These are phyloP conservation scores for Coffea canephora DNA, from an alignment of 257 asterid species.

Conservation along the genomic window DNA sequence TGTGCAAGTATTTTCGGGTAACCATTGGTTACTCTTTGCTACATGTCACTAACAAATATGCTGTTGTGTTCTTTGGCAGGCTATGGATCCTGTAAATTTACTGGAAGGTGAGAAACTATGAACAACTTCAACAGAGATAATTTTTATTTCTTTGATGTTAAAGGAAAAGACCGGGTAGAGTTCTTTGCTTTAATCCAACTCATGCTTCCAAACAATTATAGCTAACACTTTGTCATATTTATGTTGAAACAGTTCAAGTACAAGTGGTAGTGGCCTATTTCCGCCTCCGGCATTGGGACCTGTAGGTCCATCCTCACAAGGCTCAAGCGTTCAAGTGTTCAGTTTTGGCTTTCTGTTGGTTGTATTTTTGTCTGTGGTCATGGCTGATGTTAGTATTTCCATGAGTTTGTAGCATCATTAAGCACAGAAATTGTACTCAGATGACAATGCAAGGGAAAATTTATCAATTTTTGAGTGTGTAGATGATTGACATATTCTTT, in stretches of 20 bases:
- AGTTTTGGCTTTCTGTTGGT: conserved; percentile 30
- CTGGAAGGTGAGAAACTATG: conserved; percentile 60
- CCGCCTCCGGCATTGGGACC: conserved; percentile 70
- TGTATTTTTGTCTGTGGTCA: conserved; percentile 22
- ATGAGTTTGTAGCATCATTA: conserved; percentile 21
- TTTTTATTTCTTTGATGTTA: not conserved
- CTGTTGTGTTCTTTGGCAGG: conserved; percentile 44
- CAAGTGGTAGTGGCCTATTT: conserved; percentile 31
- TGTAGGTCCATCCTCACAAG: conserved; percentile 31
- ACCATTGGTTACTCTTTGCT: not conserved
- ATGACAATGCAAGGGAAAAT: not conserved
- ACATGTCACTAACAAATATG: not conserved
- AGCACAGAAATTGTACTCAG: conserved; percentile 10
- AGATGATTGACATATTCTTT: conserved; percentile 11
- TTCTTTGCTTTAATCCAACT: not conserved
- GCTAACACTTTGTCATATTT: not conserved
- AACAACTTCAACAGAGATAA: not conserved
- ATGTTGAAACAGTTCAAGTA: conserved; percentile 44
- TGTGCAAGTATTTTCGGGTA: not conserved
- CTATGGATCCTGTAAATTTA: conserved; percentile 69
- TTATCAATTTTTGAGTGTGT: conserved; percentile 3
- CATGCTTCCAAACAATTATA: not conserved
- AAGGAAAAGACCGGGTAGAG: not conserved
- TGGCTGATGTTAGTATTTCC: conserved; percentile 32
- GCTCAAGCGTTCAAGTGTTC: conserved; percentile 27